These are phyloP conservation scores for Aureobasidium sp. DNA, from an alignment of 2,329 filamentous ascomycete species.

Conservation along the genomic window DNA sequence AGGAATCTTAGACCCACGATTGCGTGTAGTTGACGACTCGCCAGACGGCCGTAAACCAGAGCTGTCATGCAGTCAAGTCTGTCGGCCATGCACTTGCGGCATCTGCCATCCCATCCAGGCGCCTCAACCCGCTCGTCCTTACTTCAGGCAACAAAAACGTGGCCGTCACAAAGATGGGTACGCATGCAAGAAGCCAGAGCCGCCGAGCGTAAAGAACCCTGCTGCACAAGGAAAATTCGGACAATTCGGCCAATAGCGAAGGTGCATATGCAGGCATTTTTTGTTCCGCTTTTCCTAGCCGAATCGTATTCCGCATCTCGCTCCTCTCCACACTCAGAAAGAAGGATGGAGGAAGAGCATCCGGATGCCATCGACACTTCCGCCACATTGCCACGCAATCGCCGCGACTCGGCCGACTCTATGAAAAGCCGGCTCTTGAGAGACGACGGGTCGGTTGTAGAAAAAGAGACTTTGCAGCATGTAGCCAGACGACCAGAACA, in stretches of 20 bases:
- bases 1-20: background rate
- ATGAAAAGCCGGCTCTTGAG: background rate
- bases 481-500: background rate
- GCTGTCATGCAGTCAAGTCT: background rate
- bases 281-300: background rate
- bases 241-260: background rate
- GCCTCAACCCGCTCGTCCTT: background rate
- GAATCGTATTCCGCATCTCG: background rate
- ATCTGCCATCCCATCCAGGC: background rate
- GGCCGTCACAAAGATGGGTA: background rate
- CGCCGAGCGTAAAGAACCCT: background rate
- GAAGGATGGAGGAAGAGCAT: background rate
- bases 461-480: conserved; percentile 6
- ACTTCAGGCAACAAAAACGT: background rate
- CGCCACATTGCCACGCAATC: background rate
- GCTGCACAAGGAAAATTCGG: background rate
- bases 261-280: conserved; percentile 2
- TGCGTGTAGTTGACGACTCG: background rate
- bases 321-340: background rate
- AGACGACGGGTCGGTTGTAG: background rate
- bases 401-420: background rate
- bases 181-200: background rate
- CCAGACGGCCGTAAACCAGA: background rate
- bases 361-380: background rate
- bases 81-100: background rate